These are phyloP conservation scores for Keithomyces neogunnii DNA, from an alignment of 2,329 filamentous ascomycete species.

Conservation along the genomic window DNA sequence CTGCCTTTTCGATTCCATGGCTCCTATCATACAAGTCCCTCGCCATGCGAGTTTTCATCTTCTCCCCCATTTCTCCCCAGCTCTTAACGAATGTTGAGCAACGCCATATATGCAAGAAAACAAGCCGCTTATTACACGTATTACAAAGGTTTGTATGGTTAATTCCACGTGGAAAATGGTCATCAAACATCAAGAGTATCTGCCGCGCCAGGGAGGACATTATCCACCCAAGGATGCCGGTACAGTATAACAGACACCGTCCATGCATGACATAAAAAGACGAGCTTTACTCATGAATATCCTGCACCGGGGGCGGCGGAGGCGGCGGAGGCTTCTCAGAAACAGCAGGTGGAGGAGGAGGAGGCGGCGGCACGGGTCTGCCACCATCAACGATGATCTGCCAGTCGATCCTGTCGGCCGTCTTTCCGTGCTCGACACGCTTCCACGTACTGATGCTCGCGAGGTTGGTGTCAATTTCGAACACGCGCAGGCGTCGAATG, in stretches of 20 bases:
- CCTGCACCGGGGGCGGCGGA: constrained; percentile 8
- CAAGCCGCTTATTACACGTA: background rate
- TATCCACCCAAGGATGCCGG: too few relatives aligned
- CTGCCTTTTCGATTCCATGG: background rate
- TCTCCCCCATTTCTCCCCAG: background rate
- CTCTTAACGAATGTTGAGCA: background rate
- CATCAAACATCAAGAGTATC: too few relatives aligned
- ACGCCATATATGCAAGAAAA: constrained; percentile 1
- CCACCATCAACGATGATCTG: constrained; percentile 60
- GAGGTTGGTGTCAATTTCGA: constrained; percentile 87
- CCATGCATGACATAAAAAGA: background rate
- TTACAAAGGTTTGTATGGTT: too few relatives aligned
- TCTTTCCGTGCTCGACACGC: constrained; percentile 63
- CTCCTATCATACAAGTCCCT: background rate
- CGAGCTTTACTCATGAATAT: constrained; percentile 6
- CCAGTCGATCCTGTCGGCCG: constrained; percentile 46
- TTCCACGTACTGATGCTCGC: constrained; percentile 90
- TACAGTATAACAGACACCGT: too few relatives aligned
- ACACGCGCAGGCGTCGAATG: constrained; percentile 75
- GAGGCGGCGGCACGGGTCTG: constrained; percentile 27
- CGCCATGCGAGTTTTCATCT: background rate
- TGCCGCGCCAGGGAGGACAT: too few relatives aligned
- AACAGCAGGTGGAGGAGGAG: constrained; percentile 7
- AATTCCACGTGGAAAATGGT: too few relatives aligned
- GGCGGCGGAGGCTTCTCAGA: constrained; percentile 4